phyloP scores from a whole-genome alignment of 371 early-diverging fungal genomes.

The Mortierella sp. region DNA sequence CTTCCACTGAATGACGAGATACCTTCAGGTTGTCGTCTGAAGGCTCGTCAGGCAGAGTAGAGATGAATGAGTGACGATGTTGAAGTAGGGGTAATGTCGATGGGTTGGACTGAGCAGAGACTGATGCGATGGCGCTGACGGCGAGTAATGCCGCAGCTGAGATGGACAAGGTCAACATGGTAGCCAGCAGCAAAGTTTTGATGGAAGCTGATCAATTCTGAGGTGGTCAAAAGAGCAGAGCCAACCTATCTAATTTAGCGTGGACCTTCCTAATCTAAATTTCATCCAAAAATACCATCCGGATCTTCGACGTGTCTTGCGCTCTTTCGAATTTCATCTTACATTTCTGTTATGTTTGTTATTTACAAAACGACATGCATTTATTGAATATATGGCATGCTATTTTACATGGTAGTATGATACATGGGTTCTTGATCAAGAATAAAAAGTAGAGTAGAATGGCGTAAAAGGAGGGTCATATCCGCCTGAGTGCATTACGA shows the following conservation, averaged over 20 bases:
- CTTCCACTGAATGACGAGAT: slow-evolving; percentile 38
- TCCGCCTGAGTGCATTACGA: slow-evolving; percentile 1
- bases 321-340: too few relatives aligned
- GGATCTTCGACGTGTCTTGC: too few relatives aligned
- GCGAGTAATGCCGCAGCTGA: slow-evolving; percentile 28
- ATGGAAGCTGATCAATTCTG: background rate
- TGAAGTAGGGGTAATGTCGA: slow-evolving; percentile 8
- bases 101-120: background rate
- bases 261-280: too few relatives aligned
- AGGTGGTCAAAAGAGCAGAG: background rate
- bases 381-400: background rate
- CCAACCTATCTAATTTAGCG: background rate
- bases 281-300: too few relatives aligned
- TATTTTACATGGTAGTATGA: slow-evolving; percentile 12
- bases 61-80: slow-evolving; percentile 55
- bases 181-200: background rate
- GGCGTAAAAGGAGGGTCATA: too few relatives aligned
- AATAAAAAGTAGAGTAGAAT: background rate
- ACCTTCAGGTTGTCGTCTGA: slow-evolving; percentile 50
- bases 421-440: slow-evolving; percentile 15
- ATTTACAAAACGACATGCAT: slow-evolving; percentile 5
- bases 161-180: slow-evolving; percentile 36
- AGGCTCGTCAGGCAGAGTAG: slow-evolving; percentile 41
- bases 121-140: slow-evolving; percentile 11
- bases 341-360: too few relatives aligned